phyloP scores from a whole-genome alignment of 441 rosid species.

The Adansonia grandidieri region DNA sequence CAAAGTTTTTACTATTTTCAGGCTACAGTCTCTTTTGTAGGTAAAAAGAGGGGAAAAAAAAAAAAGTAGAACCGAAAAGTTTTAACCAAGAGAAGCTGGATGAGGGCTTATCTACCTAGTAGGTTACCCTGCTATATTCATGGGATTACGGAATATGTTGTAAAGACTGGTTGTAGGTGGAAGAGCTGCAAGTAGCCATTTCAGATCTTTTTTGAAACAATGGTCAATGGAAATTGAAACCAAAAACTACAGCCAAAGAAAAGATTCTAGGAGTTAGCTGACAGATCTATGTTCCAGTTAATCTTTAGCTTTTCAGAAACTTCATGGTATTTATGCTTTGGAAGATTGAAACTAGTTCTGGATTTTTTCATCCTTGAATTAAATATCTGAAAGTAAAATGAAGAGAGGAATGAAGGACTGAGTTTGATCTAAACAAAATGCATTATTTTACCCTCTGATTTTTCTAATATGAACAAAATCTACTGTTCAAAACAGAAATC shows the following conservation, averaged over 20 bases:
- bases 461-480: constrained; percentile 7
- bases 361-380: neutral
- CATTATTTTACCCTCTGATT: neutral
- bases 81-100: too few relatives aligned
- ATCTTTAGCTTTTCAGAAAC: neutral
- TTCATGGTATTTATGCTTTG: neutral
- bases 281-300: neutral
- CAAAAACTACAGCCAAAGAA: neutral
- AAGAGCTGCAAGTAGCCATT: neutral
- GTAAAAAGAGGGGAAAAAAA: too few relatives aligned
- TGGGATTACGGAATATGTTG: too few relatives aligned
- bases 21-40: too few relatives aligned
- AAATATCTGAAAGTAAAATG: neutral
- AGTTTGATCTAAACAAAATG: neutral
- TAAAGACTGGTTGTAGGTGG: too few relatives aligned
- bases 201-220: neutral
- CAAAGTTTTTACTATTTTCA: too few relatives aligned
- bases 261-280: neutral
- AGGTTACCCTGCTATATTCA: neutral
- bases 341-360: neutral
- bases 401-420: neutral
- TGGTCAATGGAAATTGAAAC: neutral
- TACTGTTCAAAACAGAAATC: constrained; percentile 31
- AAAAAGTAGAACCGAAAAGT: too few relatives aligned
- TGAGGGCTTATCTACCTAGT: too few relatives aligned